Base-by-base conservation (phyloP, 805 yeast species). In the Saccharomycopsis babjevae region DNA sequence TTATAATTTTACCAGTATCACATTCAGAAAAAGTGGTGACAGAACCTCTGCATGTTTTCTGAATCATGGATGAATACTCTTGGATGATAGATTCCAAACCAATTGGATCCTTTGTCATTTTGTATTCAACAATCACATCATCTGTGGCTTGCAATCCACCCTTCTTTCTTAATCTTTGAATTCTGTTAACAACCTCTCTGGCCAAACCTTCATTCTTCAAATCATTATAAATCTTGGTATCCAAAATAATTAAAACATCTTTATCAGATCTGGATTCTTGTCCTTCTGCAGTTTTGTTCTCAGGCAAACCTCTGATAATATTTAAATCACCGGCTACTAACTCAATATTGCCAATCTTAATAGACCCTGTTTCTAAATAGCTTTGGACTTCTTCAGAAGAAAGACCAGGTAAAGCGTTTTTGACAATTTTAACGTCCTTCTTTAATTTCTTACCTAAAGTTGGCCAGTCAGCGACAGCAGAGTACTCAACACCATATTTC, bases 381-480 rank as follows among this genome's bases (percentile, higher is more conserved):
- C 76, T 71, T 74, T 88, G 89, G 57, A 94, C 97, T 62, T 90
- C 92, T 16, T 79, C 88, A 11, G 97, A 87, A 22, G 93, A 76
- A 58, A 94, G 82, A 10, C 70, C 71, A 65, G 97, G 98, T 68
- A 94, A 81, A 18, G 96, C 98, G 70, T 86, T 96, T 81, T 93
- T 96, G 63, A 94, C 99, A 73, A 83, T 86, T 77, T 88, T 90
- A 64, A 89, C 96, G 69, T 92, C 98, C 72, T 86, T 85, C 84
- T 91, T 93, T 75, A 94, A 83, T 76, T 94, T 94, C 81, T 93
- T 94, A 77, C 99, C 99, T 67, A 94, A 81, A 22, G 91, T 89
- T 62, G 98, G 97, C 99, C 99, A 94, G 78, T 94, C 99, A 57
- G 99, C 99, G 73, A 89, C 96, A 52, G 93, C 97, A 66, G 82